Conservation (phyloP, 306 rosid genomes). For the Ammopiptanthus mongolicus region DNA sequence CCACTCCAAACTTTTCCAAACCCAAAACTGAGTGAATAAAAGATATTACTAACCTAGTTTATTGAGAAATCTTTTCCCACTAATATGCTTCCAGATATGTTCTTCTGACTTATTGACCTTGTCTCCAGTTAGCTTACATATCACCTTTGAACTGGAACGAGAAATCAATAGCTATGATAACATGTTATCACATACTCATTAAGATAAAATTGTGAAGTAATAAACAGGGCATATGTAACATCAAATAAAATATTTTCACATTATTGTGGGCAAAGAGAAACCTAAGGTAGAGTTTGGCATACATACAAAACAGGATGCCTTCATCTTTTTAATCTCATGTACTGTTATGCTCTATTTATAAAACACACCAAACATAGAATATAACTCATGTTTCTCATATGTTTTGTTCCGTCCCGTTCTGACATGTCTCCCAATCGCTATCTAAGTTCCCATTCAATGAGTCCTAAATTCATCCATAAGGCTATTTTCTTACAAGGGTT, state of each 20-base stretch:
- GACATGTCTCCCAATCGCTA: too few relatives aligned
- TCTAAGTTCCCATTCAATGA: too few relatives aligned
- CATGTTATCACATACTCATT: background rate
- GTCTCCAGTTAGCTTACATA: conserved; percentile 80
- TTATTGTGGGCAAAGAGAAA: background rate
- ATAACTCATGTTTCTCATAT: too few relatives aligned
- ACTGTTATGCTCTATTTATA: too few relatives aligned
- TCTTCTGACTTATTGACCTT: conserved; percentile 88
- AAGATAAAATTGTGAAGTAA: background rate
- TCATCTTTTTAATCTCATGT: too few relatives aligned
- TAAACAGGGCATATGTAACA: background rate
- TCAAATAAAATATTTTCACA: background rate
- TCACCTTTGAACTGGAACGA: conserved; percentile 64
- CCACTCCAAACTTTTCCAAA: background rate
- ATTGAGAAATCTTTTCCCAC: conserved; percentile 83
- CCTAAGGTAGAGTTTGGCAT: too few relatives aligned
- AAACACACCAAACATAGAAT: too few relatives aligned
- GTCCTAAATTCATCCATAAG: too few relatives aligned
- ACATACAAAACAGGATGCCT: too few relatives aligned
- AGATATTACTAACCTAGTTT: conserved; percentile 63
- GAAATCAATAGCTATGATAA: background rate
- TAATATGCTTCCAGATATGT: conserved; percentile 97
- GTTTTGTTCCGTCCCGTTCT: too few relatives aligned
- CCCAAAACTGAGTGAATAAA: background rate
- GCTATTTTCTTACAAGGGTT: too few relatives aligned